phyloP scores from a whole-genome alignment of 371 early-diverging fungal genomes.

The Smittium culicis region DNA sequence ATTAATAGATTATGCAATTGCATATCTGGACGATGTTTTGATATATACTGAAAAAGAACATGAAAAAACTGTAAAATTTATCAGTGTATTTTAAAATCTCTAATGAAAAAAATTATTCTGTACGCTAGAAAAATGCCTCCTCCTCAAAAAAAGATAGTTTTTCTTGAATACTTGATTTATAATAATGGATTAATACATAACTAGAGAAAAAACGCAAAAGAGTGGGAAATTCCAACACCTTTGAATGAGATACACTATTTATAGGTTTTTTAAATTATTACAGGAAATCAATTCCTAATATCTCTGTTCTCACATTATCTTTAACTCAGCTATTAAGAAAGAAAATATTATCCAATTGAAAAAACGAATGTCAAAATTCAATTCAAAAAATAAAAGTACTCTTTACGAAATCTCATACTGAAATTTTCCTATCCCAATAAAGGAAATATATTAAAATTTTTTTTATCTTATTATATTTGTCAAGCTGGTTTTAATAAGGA shows the following conservation, averaged over 20 bases:
- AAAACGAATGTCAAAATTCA: neutral
- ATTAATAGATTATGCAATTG: constrained; percentile 26
- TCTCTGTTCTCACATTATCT: constrained; percentile 18
- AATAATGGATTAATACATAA: neutral
- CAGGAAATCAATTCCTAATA: constrained; percentile 18
- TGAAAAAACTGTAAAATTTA: constrained; percentile 33
- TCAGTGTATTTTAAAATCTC: constrained; percentile 26
- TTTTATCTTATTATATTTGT: too few species aligned
- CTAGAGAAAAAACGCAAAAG: neutral
- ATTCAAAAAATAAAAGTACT: neutral
- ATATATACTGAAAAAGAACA: constrained; percentile 35
- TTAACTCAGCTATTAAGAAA: constrained; percentile 16
- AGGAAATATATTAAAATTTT: neutral
- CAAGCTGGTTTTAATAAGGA: too few species aligned
- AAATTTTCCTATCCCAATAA: neutral
- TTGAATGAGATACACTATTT: constrained; percentile 21
- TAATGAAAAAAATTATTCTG: constrained; percentile 7
- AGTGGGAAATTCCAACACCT: constrained; percentile 12
- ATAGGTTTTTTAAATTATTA: constrained; percentile 30
- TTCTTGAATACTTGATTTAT: constrained; percentile 31
- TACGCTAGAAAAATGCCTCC: constrained; percentile 40
- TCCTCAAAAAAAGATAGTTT: constrained; percentile 27
- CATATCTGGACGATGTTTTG: constrained; percentile 43
- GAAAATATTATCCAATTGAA: constrained; percentile 4
- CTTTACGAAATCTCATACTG: neutral